Conservation (phyloP, 805 yeast species). For the Candida verbasci region DNA sequence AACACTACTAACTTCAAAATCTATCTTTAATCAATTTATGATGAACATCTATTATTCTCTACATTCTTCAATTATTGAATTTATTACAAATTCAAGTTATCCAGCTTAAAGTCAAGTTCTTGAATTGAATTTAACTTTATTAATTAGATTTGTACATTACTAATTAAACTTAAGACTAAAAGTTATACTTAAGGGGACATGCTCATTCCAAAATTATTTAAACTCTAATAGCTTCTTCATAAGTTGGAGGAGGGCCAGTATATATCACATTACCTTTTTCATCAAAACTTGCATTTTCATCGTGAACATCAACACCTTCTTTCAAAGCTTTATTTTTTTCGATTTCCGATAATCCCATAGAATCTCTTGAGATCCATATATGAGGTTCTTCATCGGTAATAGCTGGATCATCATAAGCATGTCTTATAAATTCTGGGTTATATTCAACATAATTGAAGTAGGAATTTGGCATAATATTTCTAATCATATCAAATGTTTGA, state of each 20-base stretch:
- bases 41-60: too few relatives aligned
- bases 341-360: slow-evolving; percentile 59
- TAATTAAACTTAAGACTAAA: too few relatives aligned
- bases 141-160: too few relatives aligned
- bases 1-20: too few relatives aligned
- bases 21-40: too few relatives aligned
- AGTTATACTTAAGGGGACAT: too few relatives aligned
- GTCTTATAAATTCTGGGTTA: slow-evolving; percentile 34
- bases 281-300: slow-evolving; percentile 53
- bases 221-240: slow-evolving; percentile 45
- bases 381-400: slow-evolving; percentile 54
- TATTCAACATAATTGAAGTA: slow-evolving; percentile 40
- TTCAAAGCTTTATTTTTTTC: slow-evolving; percentile 56
- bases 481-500: slow-evolving; percentile 43
- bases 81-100: too few relatives aligned
- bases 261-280: slow-evolving; percentile 53
- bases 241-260: slow-evolving; percentile 69
- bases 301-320: slow-evolving; percentile 49
- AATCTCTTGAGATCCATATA: slow-evolving; percentile 69
- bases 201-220: too few relatives aligned
- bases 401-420: slow-evolving; percentile 54
- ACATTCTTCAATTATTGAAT: too few relatives aligned
- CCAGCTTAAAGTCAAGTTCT: too few relatives aligned
- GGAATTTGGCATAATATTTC: slow-evolving; percentile 40
- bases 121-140: too few relatives aligned